phyloP scores from a whole-genome alignment of 2,329 filamentous ascomycete genomes.

The Penicillium sp. region DNA sequence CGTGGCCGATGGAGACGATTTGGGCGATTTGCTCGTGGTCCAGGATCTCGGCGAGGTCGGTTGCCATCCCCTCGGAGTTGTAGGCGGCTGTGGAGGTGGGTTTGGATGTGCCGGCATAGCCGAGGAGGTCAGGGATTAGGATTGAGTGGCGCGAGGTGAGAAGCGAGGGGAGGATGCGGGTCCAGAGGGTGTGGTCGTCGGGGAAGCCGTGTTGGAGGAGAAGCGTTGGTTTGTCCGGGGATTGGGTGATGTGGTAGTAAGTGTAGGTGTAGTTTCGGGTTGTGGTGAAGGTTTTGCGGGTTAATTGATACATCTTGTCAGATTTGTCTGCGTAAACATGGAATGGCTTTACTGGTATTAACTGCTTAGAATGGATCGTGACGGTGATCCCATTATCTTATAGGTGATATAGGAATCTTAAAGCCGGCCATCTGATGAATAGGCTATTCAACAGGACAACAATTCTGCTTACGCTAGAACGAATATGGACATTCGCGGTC shows the following conservation, averaged over 20 bases:
- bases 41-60: not conserved
- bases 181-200: slow-evolving; percentile 2
- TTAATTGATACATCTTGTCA: not conserved
- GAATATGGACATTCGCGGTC: too few species aligned
- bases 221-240: not conserved
- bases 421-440: not conserved
- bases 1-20: not conserved
- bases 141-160: not conserved
- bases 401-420: too few species aligned
- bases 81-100: not conserved
- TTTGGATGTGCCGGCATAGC: not conserved
- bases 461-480: too few species aligned
- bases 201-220: slow-evolving; percentile 1
- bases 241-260: not conserved
- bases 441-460: not conserved
- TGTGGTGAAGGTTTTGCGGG: not conserved
- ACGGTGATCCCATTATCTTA: too few species aligned
- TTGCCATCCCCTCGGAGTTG: not conserved
- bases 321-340: too few species aligned
- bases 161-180: not conserved
- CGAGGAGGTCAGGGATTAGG: not conserved
- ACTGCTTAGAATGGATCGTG: too few species aligned
- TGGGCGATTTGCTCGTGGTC: not conserved
- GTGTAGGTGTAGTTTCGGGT: not conserved
- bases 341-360: too few species aligned